Evolutionary conservation across 495 filamentous ascomycete species (phyloP).

Genomic region (Neurospora discreta): DNA sequence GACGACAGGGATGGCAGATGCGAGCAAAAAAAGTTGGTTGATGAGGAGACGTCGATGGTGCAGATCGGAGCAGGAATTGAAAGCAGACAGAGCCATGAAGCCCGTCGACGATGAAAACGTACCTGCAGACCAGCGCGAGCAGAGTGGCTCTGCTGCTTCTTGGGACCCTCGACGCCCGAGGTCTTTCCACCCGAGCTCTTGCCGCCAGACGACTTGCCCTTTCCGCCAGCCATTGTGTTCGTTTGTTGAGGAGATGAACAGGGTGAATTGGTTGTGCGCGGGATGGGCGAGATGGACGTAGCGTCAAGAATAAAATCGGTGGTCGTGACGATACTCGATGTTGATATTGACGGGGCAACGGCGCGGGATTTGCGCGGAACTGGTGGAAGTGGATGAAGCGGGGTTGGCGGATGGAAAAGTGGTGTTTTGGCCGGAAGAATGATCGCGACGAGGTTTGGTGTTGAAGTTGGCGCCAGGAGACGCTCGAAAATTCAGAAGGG

Average conservation of each 20-base stretch:
- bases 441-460: slow-evolving; percentile 17
- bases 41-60: not conserved
- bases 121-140: slow-evolving; percentile 98
- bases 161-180: slow-evolving; percentile 56
- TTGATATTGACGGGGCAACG: slow-evolving; percentile 11
- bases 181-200: slow-evolving; percentile 80
- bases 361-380: not conserved
- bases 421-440: not conserved
- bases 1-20: not conserved
- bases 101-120: slow-evolving; percentile 32
- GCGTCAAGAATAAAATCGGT: slow-evolving; percentile 1
- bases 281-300: slow-evolving; percentile 9
- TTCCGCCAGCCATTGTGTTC: slow-evolving; percentile 60
- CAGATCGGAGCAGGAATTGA: not conserved
- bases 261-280: slow-evolving; percentile 12
- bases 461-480: slow-evolving; percentile 8
- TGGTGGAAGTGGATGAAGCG: slow-evolving; percentile 5
- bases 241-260: slow-evolving; percentile 5
- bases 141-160: slow-evolving; percentile 96
- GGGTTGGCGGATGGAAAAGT: slow-evolving; percentile 9
- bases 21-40: not conserved
- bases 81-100: slow-evolving; percentile 12
- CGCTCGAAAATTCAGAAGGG: slow-evolving; percentile 25
- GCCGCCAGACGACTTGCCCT: slow-evolving; percentile 89
- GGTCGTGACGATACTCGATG: not conserved